Percentiles rank a stretch among this genome's conserved stretches.
phyloP scores from a whole-genome alignment of 768 basidiomycete species.

The Multifurca ochricompacta region DNA sequence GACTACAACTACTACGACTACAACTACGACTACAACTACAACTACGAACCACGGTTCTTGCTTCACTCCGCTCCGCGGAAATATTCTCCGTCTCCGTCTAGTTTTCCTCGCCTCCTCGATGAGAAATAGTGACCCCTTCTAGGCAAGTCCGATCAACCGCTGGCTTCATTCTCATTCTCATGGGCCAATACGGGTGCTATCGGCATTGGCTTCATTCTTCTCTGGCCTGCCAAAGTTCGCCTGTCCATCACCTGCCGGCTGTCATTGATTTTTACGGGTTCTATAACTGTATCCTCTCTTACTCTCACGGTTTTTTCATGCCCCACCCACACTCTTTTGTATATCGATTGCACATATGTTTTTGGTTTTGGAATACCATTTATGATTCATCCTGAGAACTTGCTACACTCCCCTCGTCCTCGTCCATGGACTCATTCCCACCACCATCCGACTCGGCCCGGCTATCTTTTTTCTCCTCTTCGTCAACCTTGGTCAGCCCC shows the following conservation, averaged over 20 bases:
- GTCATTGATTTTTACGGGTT: not conserved
- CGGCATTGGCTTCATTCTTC: no score
- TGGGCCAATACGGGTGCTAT: no score
- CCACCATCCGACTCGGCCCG: constrained; percentile 6
- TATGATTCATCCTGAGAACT: constrained; percentile 41
- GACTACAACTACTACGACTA: no score
- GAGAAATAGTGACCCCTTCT: not conserved
- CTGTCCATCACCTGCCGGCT: not conserved
- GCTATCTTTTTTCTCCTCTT: constrained; percentile 11
- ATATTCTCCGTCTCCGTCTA: no score
- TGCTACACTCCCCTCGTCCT: constrained; percentile 38
- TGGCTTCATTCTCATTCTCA: not conserved
- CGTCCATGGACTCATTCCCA: constrained; percentile 26
- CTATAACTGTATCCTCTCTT: not conserved
- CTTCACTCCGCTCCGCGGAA: no score
- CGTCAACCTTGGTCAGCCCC: constrained; percentile 26
- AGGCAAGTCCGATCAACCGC: not conserved
- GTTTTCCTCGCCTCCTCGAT: no score
- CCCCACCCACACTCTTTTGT: not conserved
- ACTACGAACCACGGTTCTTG: no score
- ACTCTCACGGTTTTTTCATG: not conserved
- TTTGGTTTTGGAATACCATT: not conserved
- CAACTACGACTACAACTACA: no score
- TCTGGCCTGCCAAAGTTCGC: not conserved
- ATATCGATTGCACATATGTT: constrained; percentile 3